Percentiles rank a stretch among this genome's conserved stretches.
phyloP scores from a whole-genome alignment of 352 stramenopile species.

The Blastocystis sp. region DNA sequence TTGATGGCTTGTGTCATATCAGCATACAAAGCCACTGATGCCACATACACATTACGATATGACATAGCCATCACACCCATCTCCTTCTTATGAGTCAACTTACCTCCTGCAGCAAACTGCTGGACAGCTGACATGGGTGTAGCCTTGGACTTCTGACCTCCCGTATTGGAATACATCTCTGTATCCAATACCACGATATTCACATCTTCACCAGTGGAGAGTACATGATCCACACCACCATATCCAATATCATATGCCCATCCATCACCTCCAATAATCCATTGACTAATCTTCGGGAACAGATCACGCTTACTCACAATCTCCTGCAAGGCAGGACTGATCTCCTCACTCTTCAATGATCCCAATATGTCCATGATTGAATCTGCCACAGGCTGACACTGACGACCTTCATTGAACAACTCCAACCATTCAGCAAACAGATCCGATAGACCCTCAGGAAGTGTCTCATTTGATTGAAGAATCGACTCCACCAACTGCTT shows the following conservation, averaged over 20 bases:
- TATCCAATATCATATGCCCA: too few species aligned
- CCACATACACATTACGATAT: slow-evolving; percentile 84
- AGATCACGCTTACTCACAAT: slow-evolving; percentile 69
- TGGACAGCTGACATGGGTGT: slow-evolving; percentile 68
- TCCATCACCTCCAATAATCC: slow-evolving; percentile 72
- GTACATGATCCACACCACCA: slow-evolving; percentile 69
- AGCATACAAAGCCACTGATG: slow-evolving; percentile 73
- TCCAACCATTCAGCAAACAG: slow-evolving; percentile 70
- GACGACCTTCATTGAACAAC: slow-evolving; percentile 68
- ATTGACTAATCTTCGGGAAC: slow-evolving; percentile 70
- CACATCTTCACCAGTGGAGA: slow-evolving; percentile 69
- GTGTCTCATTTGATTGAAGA: slow-evolving; percentile 30
- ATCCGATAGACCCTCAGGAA: slow-evolving; percentile 65
- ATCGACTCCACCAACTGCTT: slow-evolving; percentile 66
- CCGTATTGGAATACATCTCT: slow-evolving; percentile 71
- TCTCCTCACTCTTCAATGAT: slow-evolving; percentile 56
- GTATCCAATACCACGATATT: slow-evolving; percentile 72
- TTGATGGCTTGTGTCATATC: slow-evolving; percentile 73
- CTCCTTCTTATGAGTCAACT: slow-evolving; percentile 78
- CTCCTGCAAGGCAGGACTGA: slow-evolving; percentile 63
- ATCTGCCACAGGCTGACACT: slow-evolving; percentile 69
- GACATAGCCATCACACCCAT: slow-evolving; percentile 83
- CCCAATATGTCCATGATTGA: slow-evolving; percentile 61
- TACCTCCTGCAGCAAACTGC: slow-evolving; percentile 69
- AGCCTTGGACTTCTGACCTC: slow-evolving; percentile 69